Percentiles rank a stretch among this genome's conserved stretches.
Conservation (phyloP, 75 land plant species). For the Cunninghamia lanceolata region DNA sequence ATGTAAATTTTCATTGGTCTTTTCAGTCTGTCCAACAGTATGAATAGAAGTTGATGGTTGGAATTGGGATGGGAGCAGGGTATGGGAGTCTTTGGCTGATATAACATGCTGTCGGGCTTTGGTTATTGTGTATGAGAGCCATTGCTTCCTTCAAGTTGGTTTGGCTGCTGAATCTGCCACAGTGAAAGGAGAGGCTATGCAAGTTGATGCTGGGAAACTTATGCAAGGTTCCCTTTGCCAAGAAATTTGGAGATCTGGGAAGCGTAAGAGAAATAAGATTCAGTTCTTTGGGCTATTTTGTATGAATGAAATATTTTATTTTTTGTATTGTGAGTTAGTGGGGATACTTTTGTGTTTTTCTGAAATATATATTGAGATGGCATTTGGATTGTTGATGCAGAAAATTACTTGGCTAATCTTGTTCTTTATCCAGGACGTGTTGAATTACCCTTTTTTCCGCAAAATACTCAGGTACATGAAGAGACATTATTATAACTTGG, state of each 20-base stretch:
- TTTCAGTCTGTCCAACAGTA: background rate
- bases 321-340: background rate
- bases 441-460: constrained; percentile 82
- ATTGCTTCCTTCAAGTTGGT: constrained; percentile 75
- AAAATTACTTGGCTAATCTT: constrained; percentile 88
- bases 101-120: constrained; percentile 72
- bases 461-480: constrained; percentile 74
- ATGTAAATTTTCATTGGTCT: background rate
- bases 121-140: constrained; percentile 55
- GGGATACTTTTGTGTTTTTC: background rate
- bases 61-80: constrained; percentile 48
- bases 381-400: constrained; percentile 38
- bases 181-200: constrained; percentile 31
- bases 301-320: background rate
- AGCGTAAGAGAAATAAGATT: constrained; percentile 37
- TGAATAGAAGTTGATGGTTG: constrained; percentile 8
- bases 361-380: constrained; percentile 5
- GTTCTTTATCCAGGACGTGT: constrained; percentile 84
- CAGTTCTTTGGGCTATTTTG: background rate
- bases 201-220: constrained; percentile 54
- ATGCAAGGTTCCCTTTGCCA: constrained; percentile 62
- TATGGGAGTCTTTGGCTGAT: constrained; percentile 70
- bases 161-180: constrained; percentile 52
- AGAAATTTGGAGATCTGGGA: constrained; percentile 49
- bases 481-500: background rate